Base-by-base conservation (phyloP, 192 early-diverging fungal species). In the Backusella circina region DNA sequence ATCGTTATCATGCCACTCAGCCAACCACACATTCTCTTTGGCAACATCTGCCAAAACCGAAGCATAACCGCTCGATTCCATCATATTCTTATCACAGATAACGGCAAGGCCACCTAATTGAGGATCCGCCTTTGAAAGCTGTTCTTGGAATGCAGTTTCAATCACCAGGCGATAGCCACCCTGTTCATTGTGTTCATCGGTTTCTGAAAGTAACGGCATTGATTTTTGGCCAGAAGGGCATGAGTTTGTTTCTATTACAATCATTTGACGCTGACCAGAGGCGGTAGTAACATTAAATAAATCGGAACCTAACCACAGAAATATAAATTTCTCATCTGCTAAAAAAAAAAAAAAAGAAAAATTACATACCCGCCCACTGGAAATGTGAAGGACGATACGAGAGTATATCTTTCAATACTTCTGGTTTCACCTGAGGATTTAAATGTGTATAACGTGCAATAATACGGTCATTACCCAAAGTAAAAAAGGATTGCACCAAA, bases 181-280 rank as follows among this genome's bases (percentile, higher is more conserved):
- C 67, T 87, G 87, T 75, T 91, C 90, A 80, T 82, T 79, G 39
- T 89, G 83, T 80, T 94, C 93, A 75, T 95, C 90, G 7, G 90
- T 84, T 72, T 94, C 93, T 7, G 89, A 90, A 13, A 96, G 76
- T 2, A 94, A 80, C 10, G 94, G 94, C 94, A 96, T 96, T 6
- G 94, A 96, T 77, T 96, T 96, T 82, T 93, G 94, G 31, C 95
- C 95, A 23, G 92, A 94, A 5, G 95, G 95, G 72, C 95, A 96
- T 51, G 93, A 95, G 80, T 96, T 96, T 44, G 95, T 96, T 77
- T 96, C 95, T 31, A 96, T 90, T 47, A 96, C 89, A 81, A 96
- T 94, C 95, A 96, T 96, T 81, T 96, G 95, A 37, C 93, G 89
- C 73, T 93, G 92, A 10, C 95, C 95, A 54, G 82, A 86, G 7